These are phyloP conservation scores for Acarospora socialis DNA, from an alignment of 2,329 filamentous ascomycete genomes.

Conservation along the genomic window DNA sequence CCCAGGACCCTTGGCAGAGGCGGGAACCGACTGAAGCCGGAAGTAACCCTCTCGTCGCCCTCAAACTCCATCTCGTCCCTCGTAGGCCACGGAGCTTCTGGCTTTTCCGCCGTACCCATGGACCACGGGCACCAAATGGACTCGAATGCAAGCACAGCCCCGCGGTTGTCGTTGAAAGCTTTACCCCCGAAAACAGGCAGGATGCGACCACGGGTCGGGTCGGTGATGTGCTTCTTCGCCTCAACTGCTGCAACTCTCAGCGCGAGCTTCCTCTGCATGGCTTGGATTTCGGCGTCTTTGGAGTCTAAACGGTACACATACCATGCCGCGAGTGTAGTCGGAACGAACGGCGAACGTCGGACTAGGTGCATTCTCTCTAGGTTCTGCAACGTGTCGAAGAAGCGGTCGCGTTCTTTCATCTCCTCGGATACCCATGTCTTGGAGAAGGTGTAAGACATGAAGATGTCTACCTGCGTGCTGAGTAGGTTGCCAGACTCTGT, in stretches of 20 bases:
- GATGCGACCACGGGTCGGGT: slow-evolving; percentile 4
- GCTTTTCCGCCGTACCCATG: slow-evolving; percentile 1
- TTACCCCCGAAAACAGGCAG: slow-evolving; percentile 15
- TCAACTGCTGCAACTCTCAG: slow-evolving; percentile 2
- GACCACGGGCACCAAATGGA: slow-evolving; percentile 19
- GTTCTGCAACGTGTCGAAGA: slow-evolving; percentile 14
- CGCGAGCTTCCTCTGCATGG: slow-evolving; percentile 7
- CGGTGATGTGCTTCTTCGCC: slow-evolving; percentile 3
- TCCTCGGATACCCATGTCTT: slow-evolving; percentile 19
- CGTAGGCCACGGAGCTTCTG: slow-evolving; percentile 19
- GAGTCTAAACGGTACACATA: slow-evolving; percentile 13
- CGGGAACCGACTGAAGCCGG: slow-evolving; percentile 19
- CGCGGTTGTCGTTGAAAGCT: slow-evolving; percentile 14
- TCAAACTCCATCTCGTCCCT: slow-evolving; percentile 21
- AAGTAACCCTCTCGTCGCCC: slow-evolving; percentile 19
- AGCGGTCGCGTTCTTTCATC: slow-evolving; percentile 17
- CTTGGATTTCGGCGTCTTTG: slow-evolving; percentile 11
- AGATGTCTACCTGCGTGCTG: not conserved
- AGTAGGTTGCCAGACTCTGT: not conserved
- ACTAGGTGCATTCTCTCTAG: slow-evolving; percentile 15
- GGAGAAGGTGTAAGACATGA: slow-evolving; percentile 18
- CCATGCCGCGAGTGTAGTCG: slow-evolving; percentile 16
- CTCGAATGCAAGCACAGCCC: slow-evolving; percentile 16
- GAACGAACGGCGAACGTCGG: slow-evolving; percentile 18
- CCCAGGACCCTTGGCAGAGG: slow-evolving; percentile 20